These are phyloP conservation scores for sunflower (Helianthus annuus) DNA, from an alignment of 129 eudicot genomes.

Conservation along the genomic window HanXRQr2.0-SUNRISE NC_035448.2:111309153-111309652, in stretches of 20 bases:
- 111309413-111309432: slow-evolving; percentile 95
- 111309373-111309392: slow-evolving; percentile 3
- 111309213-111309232: slow-evolving; percentile 56
- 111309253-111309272: slow-evolving; percentile 84
- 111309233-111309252: slow-evolving; percentile 96
- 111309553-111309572: background rate
- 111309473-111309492: slow-evolving; percentile 28
- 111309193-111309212: background rate
- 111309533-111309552: background rate
- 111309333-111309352: background rate
- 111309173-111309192: no score
- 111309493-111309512: background rate
- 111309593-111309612: no score
- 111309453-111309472: slow-evolving; percentile 93
- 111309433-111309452: slow-evolving; percentile 94
- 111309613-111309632: background rate
- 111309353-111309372: slow-evolving; percentile 2
- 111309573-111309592: background rate
- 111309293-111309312: slow-evolving; percentile 76
- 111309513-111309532: background rate
- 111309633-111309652: slow-evolving; percentile 43
- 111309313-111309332: slow-evolving; percentile 57
- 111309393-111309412: slow-evolving; percentile 91
- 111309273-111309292: slow-evolving; percentile 93
- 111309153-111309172: slow-evolving; percentile 16